Percentiles rank a stretch among this genome's conserved stretches.
Evolutionary conservation across 2,329 filamentous ascomycete species (phyloP).

Genomic region (Cercospora janseana): DNA sequence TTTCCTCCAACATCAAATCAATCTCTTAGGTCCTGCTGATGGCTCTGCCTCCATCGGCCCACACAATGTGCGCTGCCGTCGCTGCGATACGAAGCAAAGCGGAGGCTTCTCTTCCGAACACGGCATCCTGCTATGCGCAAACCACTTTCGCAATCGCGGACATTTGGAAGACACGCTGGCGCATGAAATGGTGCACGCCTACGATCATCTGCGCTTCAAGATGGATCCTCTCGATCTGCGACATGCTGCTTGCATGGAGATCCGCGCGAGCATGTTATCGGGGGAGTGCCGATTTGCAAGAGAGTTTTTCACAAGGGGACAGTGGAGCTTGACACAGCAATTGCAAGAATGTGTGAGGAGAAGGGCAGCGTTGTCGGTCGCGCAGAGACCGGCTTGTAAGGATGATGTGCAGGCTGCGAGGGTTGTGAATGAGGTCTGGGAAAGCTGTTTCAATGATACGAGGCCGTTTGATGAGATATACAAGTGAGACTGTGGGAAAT

Average conservation of each 20-base stretch:
- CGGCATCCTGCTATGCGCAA: conserved; percentile 90
- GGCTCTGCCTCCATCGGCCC: conserved; percentile 62
- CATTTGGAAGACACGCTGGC: conserved; percentile 91
- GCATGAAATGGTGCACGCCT: conserved; percentile 98
- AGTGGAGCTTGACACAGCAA: conserved; percentile 87
- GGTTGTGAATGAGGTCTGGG: conserved; percentile 97
- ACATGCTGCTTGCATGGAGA: conserved; percentile 95
- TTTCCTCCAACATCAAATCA: conserved; percentile 81
- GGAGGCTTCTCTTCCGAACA: conserved; percentile 85
- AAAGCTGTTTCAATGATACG: conserved; percentile 92
- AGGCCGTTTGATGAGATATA: conserved; percentile 97
- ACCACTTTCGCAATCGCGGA: conserved; percentile 74
- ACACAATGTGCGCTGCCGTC: conserved; percentile 75
- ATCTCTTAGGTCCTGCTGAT: conserved; percentile 60
- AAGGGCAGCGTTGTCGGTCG: conserved; percentile 76
- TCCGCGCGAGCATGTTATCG: conserved; percentile 85
- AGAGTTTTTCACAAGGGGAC: conserved; percentile 79
- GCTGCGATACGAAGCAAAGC: conserved; percentile 69
- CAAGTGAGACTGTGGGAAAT: too few species aligned
- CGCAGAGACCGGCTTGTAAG: conserved; percentile 73
- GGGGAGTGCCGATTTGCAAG: conserved; percentile 90
- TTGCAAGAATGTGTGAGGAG: conserved; percentile 88
- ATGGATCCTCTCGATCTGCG: conserved; percentile 78
- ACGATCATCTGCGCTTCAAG: conserved; percentile 89
- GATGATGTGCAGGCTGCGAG: conserved; percentile 82